phyloP scores from a whole-genome alignment of 2,329 filamentous ascomycete species.

The Venturia nashicola region DNA sequence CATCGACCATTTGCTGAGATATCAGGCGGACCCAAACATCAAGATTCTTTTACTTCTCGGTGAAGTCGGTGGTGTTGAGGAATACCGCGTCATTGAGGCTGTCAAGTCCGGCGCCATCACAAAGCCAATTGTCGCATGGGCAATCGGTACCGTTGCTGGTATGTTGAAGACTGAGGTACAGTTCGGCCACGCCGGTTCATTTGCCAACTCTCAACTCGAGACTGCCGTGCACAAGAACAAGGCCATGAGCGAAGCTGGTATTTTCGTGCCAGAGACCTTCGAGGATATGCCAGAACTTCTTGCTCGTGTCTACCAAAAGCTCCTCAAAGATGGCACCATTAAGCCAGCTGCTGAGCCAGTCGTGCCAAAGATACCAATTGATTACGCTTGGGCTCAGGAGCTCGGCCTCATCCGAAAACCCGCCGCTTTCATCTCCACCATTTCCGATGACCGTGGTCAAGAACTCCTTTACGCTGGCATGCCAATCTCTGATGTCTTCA shows the following conservation, averaged over 20 bases:
- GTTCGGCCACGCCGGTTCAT: conserved; percentile 96
- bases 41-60: conserved; percentile 94
- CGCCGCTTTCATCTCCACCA: conserved; percentile 98
- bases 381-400: conserved; percentile 99
- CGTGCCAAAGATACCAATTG: conserved; percentile 97
- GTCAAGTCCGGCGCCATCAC: conserved; percentile 90
- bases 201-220: conserved; percentile 98
- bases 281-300: conserved; percentile 80
- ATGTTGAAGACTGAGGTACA: conserved; percentile 99
- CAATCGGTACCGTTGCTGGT: conserved; percentile 96
- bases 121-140: conserved; percentile 98
- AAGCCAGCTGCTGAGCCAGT: conserved; percentile 77
- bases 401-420: conserved; percentile 99
- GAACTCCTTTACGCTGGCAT: conserved; percentile 98
- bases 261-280: conserved; percentile 90
- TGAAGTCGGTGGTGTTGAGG: conserved; percentile 98
- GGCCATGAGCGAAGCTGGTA: conserved; percentile 87
- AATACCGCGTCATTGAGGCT: conserved; percentile 98
- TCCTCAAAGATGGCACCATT: conserved; percentile 76
- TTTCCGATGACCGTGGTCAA: conserved; percentile 98
- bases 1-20: conserved; percentile 95
- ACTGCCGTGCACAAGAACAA: conserved; percentile 95
- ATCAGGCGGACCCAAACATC: conserved; percentile 92
- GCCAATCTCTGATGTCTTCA: conserved; percentile 99
- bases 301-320: conserved; percentile 72